Evolutionary conservation across 2,329 filamentous ascomycete species (phyloP), one percentile per base, ranked within the genome.

Genomic region (Trichoderma semiorbis): DNA sequence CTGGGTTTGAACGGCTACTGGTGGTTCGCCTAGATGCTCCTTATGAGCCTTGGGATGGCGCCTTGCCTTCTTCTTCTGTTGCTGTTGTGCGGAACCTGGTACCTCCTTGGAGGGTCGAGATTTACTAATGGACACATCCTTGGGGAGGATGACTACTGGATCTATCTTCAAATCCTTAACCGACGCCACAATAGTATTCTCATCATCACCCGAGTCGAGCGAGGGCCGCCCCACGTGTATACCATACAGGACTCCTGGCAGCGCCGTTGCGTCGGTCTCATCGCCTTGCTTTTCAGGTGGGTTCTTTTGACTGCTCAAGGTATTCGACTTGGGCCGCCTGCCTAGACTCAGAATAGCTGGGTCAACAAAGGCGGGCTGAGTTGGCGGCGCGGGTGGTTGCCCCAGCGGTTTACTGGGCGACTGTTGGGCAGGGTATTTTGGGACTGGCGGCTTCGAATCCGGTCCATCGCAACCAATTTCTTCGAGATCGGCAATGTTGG

Each of bases 261-360:
- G 68, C 24, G 60, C 43, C 12, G 36, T 47, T 26, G 62, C 26
- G 26, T 67, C 72, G 34, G 12, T 57, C 8, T 64, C 26, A 10
- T 61, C 61, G 10, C 39, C 71, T 21, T 60, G 47, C 53, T 61
- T 72, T 50, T 70, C 74, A 16, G 74, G 65, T 18, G 30, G 66
- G 24, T 55, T 72, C 36, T 70, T 67, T 21, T 34, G 36, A 11
- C 66, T 70, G 11, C 36, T 36, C 18, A 66, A 72, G 12, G 79
- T 75, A 16, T 71, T 77, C 0, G 78, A 77, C 30, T 75, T 78
- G 1, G 85, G 82, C 5, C 81, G 82, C 61, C 83, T 83, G 26
- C 84, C 84, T 64, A 93, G 88, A 78, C 93, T 94, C 60, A 97
- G 79, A 70, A 97, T 97, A 4, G 93, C 93, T 12, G 93, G 93